These are phyloP conservation scores for Lasiosphaeria miniovina DNA, from an alignment of 495 filamentous ascomycete species.

Conservation along the genomic window DNA sequence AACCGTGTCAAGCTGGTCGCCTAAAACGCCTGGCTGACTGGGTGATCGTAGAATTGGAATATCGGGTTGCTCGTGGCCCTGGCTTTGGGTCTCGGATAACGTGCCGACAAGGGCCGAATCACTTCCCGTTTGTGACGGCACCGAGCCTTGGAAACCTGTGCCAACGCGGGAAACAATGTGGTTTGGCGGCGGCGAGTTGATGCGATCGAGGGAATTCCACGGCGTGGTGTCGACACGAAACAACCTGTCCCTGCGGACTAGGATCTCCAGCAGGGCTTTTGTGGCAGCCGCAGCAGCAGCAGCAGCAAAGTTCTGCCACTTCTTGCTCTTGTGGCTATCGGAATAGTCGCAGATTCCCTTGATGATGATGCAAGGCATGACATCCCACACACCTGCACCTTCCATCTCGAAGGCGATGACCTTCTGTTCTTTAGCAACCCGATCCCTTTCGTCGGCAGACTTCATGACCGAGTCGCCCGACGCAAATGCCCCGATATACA, in stretches of 20 bases:
- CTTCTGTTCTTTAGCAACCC: conserved; percentile 12
- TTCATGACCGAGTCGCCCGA: conserved; percentile 31
- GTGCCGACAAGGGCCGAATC: too few relatives aligned
- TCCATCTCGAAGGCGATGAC: conserved; percentile 38
- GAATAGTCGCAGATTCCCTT: conserved; percentile 42
- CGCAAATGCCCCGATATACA: conserved; percentile 22
- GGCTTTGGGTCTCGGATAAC: too few relatives aligned
- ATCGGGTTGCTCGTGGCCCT: too few relatives aligned
- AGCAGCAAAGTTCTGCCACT: conserved; percentile 42
- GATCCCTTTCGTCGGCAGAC: conserved; percentile 26
- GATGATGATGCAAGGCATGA: conserved; percentile 29
- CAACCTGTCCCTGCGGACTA: neutral
- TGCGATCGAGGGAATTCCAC: neutral
- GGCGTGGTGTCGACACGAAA: neutral
- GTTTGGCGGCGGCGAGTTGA: neutral
- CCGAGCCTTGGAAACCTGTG: neutral
- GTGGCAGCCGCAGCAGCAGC: conserved; percentile 31
- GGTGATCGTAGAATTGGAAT: too few relatives aligned
- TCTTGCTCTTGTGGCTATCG: conserved; percentile 42
- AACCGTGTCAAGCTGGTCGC: too few relatives aligned
- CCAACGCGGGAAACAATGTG: neutral
- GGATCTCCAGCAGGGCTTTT: conserved; percentile 14
- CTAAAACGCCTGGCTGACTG: too few relatives aligned
- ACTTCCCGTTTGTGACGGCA: too few relatives aligned
- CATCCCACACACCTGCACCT: conserved; percentile 37